Percentiles rank a stretch among this genome's conserved stretches.
Evolutionary conservation across 1,139 yeast species (phyloP).

Genomic region (Petasospora rhodanensis): DNA sequence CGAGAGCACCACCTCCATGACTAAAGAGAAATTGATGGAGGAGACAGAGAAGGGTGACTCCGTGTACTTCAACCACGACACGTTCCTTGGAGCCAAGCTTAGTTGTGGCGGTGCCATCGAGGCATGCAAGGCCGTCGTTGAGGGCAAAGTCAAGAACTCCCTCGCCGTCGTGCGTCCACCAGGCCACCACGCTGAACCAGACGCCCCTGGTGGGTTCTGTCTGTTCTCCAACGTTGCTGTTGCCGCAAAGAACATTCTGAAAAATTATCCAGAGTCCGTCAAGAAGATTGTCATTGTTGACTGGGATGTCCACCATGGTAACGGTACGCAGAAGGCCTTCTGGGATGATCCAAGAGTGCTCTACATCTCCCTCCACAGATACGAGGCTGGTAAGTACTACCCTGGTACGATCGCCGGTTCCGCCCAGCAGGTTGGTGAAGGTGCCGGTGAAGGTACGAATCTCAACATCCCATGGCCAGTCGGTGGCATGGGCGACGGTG

Average conservation of each 20-base stretch:
- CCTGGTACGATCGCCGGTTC: slow-evolving; percentile 91
- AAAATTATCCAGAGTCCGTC: slow-evolving; percentile 82
- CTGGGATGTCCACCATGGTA: slow-evolving; percentile 99
- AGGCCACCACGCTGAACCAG: slow-evolving; percentile 99
- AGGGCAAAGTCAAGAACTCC: slow-evolving; percentile 86
- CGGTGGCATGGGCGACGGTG: slow-evolving; percentile 95
- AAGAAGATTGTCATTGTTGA: slow-evolving; percentile 80
- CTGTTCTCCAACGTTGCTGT: slow-evolving; percentile 95
- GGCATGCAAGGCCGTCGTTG: slow-evolving; percentile 93
- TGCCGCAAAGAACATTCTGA: slow-evolving; percentile 83
- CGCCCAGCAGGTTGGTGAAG: slow-evolving; percentile 76
- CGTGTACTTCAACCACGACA: slow-evolving; percentile 90
- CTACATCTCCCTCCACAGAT: slow-evolving; percentile 87
- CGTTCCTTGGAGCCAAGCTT: slow-evolving; percentile 78
- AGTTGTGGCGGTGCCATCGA: slow-evolving; percentile 98
- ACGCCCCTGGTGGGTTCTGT: slow-evolving; percentile 95
- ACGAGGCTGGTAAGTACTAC: slow-evolving; percentile 86
- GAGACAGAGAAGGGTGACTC: slow-evolving; percentile 94
- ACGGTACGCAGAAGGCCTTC: slow-evolving; percentile 94
- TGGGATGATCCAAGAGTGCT: slow-evolving; percentile 85
- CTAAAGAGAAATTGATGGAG: slow-evolving; percentile 69
- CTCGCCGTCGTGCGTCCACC: slow-evolving; percentile 97
- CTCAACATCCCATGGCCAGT: slow-evolving; percentile 92
- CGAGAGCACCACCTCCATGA: slow-evolving; percentile 72
- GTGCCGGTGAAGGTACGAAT: slow-evolving; percentile 78